These are phyloP conservation scores for Hypocreales sp. DNA, from an alignment of 2,329 filamentous ascomycete species.

Conservation along the genomic window DNA sequence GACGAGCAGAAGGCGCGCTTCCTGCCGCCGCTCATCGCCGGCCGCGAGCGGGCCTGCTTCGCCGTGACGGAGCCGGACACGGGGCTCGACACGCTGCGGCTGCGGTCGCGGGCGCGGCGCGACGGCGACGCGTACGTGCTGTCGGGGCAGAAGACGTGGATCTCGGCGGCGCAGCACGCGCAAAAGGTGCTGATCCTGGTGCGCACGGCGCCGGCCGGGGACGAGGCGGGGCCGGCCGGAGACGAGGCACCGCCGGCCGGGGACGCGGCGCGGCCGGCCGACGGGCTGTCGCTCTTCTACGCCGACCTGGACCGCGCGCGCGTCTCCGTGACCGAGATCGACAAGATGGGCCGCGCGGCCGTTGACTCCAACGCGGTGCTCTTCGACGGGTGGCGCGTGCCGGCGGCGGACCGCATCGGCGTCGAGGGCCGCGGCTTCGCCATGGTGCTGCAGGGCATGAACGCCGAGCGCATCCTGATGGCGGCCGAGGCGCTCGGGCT, in stretches of 20 bases:
- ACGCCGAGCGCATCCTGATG: conserved; percentile 59
- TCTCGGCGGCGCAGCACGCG: conserved; percentile 69
- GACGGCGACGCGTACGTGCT: conserved; percentile 46
- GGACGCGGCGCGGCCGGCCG: conserved; percentile 49
- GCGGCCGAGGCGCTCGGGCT: conserved; percentile 69
- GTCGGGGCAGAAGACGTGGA: conserved; percentile 79
- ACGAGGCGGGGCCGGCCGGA: conserved; percentile 51
- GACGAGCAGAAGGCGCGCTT: conserved; percentile 45
- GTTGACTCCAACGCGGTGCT: conserved; percentile 82
- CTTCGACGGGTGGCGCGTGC: conserved; percentile 63
- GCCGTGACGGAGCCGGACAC: conserved; percentile 76
- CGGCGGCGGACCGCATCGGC: conserved; percentile 50
- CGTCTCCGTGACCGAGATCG: conserved; percentile 55
- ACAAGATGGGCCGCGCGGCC: conserved; percentile 73
- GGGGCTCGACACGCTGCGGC: conserved; percentile 60
- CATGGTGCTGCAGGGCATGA: conserved; percentile 67
- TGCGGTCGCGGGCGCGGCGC: conserved; percentile 46
- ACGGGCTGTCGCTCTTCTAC: conserved; percentile 67
- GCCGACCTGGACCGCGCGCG: conserved; percentile 56
- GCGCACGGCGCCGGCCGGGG: conserved; percentile 53
- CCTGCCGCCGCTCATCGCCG: conserved; percentile 56
- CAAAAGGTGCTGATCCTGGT: conserved; percentile 71
- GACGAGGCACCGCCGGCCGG: too few relatives aligned
- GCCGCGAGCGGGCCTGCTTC: conserved; percentile 60
- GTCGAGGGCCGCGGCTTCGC: conserved; percentile 64